Percentiles rank a stretch among this genome's conserved stretches.
These are phyloP conservation scores for Ajuga chamaepitys DNA, from an alignment of 257 asterid species.

Conservation along the genomic window DNA sequence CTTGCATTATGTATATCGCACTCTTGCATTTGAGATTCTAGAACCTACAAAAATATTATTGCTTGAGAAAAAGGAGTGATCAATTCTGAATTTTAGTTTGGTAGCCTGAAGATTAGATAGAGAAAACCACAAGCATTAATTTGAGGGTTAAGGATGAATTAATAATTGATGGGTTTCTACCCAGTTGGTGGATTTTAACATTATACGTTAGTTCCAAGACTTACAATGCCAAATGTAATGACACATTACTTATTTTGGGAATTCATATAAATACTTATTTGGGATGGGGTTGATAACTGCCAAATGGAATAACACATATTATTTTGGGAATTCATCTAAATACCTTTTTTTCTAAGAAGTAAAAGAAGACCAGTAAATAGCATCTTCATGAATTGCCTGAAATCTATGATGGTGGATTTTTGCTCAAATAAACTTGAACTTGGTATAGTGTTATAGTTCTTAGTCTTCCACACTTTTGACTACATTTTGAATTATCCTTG, in stretches of 20 bases:
- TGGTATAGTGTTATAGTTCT: background rate
- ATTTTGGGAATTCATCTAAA: background rate
- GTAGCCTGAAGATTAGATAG: background rate
- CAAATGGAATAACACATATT: background rate
- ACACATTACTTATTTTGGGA: background rate
- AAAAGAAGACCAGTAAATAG: background rate
- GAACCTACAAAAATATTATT: background rate
- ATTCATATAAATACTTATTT: background rate
- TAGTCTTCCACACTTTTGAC: background rate
- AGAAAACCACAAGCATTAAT: background rate
- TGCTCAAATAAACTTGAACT: background rate
- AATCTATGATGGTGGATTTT: background rate
- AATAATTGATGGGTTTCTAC: background rate
- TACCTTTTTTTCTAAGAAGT: background rate
- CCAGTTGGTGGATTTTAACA: constrained; percentile 16
- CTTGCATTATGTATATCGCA: background rate
- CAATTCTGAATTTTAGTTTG: background rate
- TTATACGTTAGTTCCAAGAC: background rate
- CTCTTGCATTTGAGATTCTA: background rate
- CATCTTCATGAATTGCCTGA: constrained; percentile 2
- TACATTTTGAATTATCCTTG: background rate
- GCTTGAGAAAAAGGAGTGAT: constrained; percentile 2
- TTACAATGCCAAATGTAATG: background rate
- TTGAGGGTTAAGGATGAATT: background rate
- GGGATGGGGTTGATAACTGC: too few species aligned